Evolutionary conservation across 1,139 yeast genomes (phyloP).

Genomic region (Pichia sp.): DNA sequence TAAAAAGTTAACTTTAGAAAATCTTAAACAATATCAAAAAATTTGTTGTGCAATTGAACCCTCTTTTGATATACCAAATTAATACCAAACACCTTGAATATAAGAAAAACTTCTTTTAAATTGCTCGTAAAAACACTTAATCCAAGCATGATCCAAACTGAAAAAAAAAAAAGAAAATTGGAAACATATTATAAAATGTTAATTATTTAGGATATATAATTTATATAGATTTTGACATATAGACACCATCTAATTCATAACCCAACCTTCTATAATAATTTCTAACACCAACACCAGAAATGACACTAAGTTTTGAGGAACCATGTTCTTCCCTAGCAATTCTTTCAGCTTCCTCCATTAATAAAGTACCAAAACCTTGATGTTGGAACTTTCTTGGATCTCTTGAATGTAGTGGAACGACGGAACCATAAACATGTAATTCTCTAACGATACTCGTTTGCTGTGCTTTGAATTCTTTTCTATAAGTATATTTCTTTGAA

Average conservation of each 20-base stretch:
- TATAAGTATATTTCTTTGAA: conserved; percentile 78
- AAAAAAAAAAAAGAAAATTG: neutral
- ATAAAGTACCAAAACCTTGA: conserved; percentile 95
- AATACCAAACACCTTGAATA: neutral
- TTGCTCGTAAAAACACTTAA: neutral
- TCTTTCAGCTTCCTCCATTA: conserved; percentile 98
- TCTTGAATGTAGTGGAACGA: conserved; percentile 93
- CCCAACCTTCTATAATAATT: conserved; percentile 92
- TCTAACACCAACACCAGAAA: conserved; percentile 96
- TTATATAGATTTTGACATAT: conserved; percentile 63
- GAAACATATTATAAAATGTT: neutral
- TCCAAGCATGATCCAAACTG: neutral
- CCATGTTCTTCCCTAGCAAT: conserved; percentile 96
- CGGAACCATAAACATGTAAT: conserved; percentile 94
- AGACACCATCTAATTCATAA: conserved; percentile 90
- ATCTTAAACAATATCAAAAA: conserved; percentile 32
- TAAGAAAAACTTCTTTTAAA: too few species aligned
- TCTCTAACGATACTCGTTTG: conserved; percentile 93
- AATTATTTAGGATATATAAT: neutral
- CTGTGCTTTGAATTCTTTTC: conserved; percentile 80
- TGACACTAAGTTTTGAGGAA: conserved; percentile 82
- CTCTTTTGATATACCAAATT: conserved; percentile 26
- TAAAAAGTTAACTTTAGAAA: conserved; percentile 24
- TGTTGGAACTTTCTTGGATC: conserved; percentile 98
- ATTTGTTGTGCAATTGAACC: conserved; percentile 40